Evolutionary conservation across 2,329 filamentous ascomycete species (phyloP), one percentile per base, ranked within the genome.

Genomic region (Penicillium paneum): DNA sequence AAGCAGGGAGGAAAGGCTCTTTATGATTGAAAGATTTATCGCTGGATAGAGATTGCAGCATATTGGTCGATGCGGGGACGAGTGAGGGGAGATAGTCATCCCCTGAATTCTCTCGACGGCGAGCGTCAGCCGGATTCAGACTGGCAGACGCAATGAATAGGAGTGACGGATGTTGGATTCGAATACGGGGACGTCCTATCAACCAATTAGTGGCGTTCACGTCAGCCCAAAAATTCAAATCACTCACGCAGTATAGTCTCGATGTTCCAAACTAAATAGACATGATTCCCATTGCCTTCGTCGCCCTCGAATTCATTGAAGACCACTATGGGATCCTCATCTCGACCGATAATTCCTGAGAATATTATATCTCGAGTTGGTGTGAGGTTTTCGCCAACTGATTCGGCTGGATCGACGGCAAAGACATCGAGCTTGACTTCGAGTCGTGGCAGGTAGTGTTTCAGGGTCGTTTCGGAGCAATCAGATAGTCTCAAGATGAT

Each of bases 61-160:
- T 74, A 56, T 85, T 86, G 10, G 78, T 71, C 0, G 83, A 81
- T n/a, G 80, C 74, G 6, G 82, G 80, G n/a, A 81, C 72, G 42
- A 78, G 73, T 44, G 79, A 78, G 15, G 79, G 76, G 7, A 85
- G 73, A 60, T 83, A 82, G 44, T 80, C 77, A 58, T 81, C 77
- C 32, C 79, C 74, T 5, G 67, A 60, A 19, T 69, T 61, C 28
- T 70, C 68, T 52, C 67, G 65, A 47, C 71, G 68, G n/a, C 69
- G 63, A 31, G 60, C 67, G 46, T 77, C 74, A 1, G 74, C 65
- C 2, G 78, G 76, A 53, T 75, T 78, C 31, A 80, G 66, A 46
- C 71, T 77, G 19, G 75, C 74, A 19, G 73, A 76, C 24, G 78
- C 75, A 31, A 78, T 78, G 61, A 86, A 83, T 44, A 83, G 76